phyloP scores from a whole-genome alignment of 169 alveolate genomes.

The Pseudocohnilembus persalinus region DNA sequence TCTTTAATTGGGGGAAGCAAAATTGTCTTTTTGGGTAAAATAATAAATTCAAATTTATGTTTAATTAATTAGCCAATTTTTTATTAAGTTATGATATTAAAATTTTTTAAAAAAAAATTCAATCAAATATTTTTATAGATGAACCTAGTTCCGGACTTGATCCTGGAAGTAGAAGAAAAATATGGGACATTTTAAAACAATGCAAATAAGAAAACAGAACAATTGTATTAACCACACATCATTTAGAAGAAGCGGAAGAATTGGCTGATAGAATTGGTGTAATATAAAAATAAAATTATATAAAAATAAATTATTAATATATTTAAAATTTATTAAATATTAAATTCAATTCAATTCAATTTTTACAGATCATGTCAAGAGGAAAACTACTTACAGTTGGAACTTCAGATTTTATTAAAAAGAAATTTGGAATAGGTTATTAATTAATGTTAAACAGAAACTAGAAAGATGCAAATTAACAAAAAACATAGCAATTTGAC shows the following conservation, averaged over 20 bases:
- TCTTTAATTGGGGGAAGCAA: constrained; percentile 86
- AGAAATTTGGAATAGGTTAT: constrained; percentile 75
- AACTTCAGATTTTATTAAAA: constrained; percentile 56
- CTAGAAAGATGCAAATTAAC: neutral
- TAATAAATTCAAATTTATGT: too few species aligned
- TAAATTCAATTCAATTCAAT: too few species aligned
- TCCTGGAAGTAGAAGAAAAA: constrained; percentile 71
- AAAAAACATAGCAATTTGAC: too few species aligned
- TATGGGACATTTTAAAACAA: constrained; percentile 85
- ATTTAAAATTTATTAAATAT: too few species aligned
- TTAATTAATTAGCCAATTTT: too few species aligned
- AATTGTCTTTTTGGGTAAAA: constrained; percentile 82
- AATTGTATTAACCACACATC: constrained; percentile 83
- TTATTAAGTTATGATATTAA: too few species aligned
- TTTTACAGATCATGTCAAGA: constrained; percentile 53
- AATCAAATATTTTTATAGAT: constrained; percentile 84
- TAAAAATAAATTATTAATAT: too few species aligned
- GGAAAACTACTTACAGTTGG: constrained; percentile 79
- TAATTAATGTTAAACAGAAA: constrained; percentile 9
- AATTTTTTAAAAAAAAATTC: neutral
- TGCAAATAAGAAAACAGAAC: constrained; percentile 61
- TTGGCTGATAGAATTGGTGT: constrained; percentile 86
- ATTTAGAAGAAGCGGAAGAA: constrained; percentile 90
- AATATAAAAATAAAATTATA: neutral
- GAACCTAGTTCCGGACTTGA: constrained; percentile 93